phyloP scores from a whole-genome alignment of 768 basidiomycete species.

The Filobasidium floriforme region DNA sequence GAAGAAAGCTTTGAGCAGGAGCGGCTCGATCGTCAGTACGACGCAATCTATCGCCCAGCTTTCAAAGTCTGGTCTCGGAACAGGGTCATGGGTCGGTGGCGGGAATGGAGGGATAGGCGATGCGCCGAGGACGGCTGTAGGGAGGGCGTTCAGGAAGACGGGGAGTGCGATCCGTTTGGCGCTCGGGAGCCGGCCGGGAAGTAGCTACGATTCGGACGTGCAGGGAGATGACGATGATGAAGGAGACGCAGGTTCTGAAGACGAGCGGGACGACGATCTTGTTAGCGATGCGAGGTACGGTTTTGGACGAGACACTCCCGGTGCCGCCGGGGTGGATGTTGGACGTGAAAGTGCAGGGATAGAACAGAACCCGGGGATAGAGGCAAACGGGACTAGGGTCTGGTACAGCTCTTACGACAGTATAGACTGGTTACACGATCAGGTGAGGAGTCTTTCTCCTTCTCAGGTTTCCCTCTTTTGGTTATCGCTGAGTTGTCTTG shows the following conservation, averaged over 20 bases:
- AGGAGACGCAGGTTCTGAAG: background rate
- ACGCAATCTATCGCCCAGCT: no score
- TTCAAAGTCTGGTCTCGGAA: no score
- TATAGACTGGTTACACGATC: slow-evolving; percentile 93
- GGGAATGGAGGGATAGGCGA: no score
- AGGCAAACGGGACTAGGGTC: slow-evolving; percentile 61
- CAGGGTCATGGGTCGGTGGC: no score
- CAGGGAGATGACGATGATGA: background rate
- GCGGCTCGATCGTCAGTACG: no score
- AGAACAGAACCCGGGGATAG: slow-evolving; percentile 1
- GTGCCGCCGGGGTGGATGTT: background rate
- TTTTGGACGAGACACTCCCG: background rate
- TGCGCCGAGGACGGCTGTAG: background rate
- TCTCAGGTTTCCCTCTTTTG: slow-evolving; percentile 20
- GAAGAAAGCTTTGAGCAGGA: no score
- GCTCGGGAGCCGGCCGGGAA: background rate
- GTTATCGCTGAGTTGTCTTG: slow-evolving; percentile 11
- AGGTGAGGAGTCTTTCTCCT: slow-evolving; percentile 47
- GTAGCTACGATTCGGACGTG: slow-evolving; percentile 2
- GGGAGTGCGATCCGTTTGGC: background rate
- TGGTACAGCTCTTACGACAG: slow-evolving; percentile 62
- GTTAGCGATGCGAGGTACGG: slow-evolving; percentile 13
- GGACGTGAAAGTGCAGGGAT: slow-evolving; percentile 9
- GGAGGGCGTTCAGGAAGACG: background rate
- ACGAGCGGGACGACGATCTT: slow-evolving; percentile 10